A percentile compares a stretch with the other conserved stretches of the same genome.
These are phyloP conservation scores for Phialophora macrospora DNA, from an alignment of 2,329 filamentous ascomycete genomes.

Conservation along the genomic window DNA sequence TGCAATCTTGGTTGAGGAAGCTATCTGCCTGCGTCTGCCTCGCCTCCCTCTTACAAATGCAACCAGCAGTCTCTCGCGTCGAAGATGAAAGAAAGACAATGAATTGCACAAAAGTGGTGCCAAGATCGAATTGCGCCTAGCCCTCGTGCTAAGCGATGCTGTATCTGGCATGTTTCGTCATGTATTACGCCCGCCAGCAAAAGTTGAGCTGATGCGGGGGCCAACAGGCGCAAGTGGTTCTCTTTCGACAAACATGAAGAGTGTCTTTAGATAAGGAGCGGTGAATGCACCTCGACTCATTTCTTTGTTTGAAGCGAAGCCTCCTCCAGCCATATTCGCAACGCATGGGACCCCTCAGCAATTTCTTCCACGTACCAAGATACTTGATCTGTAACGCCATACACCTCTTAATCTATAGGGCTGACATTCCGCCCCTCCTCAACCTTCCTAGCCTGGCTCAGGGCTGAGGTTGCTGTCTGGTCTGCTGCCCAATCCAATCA, in stretches of 20 bases:
- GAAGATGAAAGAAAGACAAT: slow-evolving; percentile 21
- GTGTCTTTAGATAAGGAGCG: slow-evolving; percentile 10
- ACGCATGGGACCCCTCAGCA: slow-evolving; percentile 3
- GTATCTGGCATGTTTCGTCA: slow-evolving; percentile 3
- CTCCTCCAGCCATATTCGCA: neutral
- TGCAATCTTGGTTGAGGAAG: slow-evolving; percentile 2
- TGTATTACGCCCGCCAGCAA: slow-evolving; percentile 9
- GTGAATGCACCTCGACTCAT: slow-evolving; percentile 5
- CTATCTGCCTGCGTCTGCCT: neutral
- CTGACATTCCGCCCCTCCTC: slow-evolving; percentile 19
- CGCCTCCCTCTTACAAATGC: neutral
- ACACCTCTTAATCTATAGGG: slow-evolving; percentile 11
- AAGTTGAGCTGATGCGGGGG: slow-evolving; percentile 10
- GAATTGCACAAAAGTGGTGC: slow-evolving; percentile 18
- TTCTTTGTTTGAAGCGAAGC: neutral
- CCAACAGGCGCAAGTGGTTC: neutral
- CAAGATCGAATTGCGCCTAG: slow-evolving; percentile 8
- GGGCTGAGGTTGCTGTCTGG: neutral
- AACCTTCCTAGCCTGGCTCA: neutral
- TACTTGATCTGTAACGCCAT: neutral
- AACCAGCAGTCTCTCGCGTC: neutral
- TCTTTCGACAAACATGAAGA: neutral
- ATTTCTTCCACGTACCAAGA: neutral
- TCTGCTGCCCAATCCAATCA: slow-evolving; percentile 18
- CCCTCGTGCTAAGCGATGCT: slow-evolving; percentile 4